A percentile compares a stretch with the other conserved stretches of the same genome.
Conservation (phyloP, 768 basidiomycete species). For the Leccinellum rugosiceps region DNA sequence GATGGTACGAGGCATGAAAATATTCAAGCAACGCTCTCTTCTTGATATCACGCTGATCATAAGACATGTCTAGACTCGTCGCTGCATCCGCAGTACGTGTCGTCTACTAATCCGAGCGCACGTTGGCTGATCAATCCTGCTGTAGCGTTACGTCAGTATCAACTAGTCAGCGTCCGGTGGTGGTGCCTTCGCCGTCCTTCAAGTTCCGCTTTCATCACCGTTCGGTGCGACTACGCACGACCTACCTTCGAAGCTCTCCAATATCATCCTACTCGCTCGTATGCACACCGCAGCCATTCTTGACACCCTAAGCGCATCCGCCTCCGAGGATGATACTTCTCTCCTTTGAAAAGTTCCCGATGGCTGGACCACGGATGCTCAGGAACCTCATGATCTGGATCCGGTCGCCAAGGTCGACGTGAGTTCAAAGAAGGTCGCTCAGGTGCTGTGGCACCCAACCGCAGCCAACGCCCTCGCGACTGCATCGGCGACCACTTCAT, state of each 20-base stretch:
- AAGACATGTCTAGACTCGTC: constrained; percentile 95
- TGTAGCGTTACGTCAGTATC: constrained; percentile 78
- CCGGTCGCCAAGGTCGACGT: constrained; percentile 80
- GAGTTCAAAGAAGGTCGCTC: constrained; percentile 86
- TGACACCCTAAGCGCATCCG: constrained; percentile 70
- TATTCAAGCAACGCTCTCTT: no score
- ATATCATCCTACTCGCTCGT: constrained; percentile 87
- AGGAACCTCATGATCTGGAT: constrained; percentile 80
- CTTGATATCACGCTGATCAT: no score
- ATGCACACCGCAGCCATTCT: constrained; percentile 43
- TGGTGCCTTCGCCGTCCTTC: constrained; percentile 89
- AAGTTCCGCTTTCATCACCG: constrained; percentile 79
- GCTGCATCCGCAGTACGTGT: constrained; percentile 68
- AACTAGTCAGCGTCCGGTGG: constrained; percentile 86
- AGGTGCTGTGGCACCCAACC: constrained; percentile 92
- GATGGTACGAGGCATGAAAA: constrained; percentile 25
- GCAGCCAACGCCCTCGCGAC: constrained; percentile 83
- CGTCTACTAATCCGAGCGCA: neutral
- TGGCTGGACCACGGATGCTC: constrained; percentile 75
- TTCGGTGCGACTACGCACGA: constrained; percentile 48
- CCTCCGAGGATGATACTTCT: constrained; percentile 91
- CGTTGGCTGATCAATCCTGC: neutral
- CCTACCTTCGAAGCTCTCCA: constrained; percentile 75
- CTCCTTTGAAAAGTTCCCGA: constrained; percentile 85
- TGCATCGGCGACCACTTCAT: constrained; percentile 80